Conservation (phyloP, 495 filamentous ascomycete genomes). For the Talaromyces borbonicus region DNA sequence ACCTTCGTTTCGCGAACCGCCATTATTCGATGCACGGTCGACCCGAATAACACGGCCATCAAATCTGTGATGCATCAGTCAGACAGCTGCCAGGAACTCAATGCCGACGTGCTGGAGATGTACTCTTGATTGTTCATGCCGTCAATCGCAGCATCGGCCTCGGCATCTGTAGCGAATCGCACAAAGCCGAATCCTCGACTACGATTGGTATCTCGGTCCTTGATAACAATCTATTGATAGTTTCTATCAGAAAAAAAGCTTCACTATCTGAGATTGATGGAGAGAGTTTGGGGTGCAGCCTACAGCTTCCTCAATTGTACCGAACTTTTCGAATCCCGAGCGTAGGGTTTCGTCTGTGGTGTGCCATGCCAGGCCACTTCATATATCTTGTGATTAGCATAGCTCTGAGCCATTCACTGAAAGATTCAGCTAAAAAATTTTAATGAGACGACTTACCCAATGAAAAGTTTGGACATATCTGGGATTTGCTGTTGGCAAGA, state of each 20-base stretch:
- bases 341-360: conserved; percentile 78
- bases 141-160: conserved; percentile 71
- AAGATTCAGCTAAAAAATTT: too few relatives aligned
- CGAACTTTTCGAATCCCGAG: conserved; percentile 82
- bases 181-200: conserved; percentile 98
- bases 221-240: conserved; percentile 72
- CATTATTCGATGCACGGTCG: conserved; percentile 84
- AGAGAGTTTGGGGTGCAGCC: too few relatives aligned
- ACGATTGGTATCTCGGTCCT: conserved; percentile 91
- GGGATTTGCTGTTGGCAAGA: background rate
- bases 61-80: conserved; percentile 50
- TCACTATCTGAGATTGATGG: too few relatives aligned
- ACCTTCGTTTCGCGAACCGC: conserved; percentile 28
- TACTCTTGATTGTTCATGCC: conserved; percentile 94
- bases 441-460: conserved; percentile 55
- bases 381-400: background rate
- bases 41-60: conserved; percentile 94
- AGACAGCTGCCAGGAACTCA: conserved; percentile 1
- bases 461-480: conserved; percentile 79
- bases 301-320: conserved; percentile 86
- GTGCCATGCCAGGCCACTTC: conserved; percentile 94
- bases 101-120: conserved; percentile 16
- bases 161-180: conserved; percentile 68
- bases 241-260: too few relatives aligned
- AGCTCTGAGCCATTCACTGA: conserved; percentile 5